phyloP scores from a whole-genome alignment of 2,329 filamentous ascomycete genomes.

The Pseudocercospora eumusae region DNA sequence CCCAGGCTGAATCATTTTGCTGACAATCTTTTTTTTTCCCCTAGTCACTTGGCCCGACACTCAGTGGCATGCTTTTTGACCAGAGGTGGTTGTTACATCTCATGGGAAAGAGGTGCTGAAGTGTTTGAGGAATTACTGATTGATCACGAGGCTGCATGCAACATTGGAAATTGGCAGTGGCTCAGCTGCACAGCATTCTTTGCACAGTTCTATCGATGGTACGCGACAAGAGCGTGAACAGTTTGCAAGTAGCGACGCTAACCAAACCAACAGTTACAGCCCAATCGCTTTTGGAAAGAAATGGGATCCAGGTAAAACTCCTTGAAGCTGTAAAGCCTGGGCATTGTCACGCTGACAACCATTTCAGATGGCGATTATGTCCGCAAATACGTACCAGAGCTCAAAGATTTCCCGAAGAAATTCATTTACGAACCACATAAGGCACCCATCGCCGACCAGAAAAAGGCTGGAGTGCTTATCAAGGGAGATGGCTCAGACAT shows the following conservation, averaged over 20 bases:
- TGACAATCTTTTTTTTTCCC: not conserved
- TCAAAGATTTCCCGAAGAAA: constrained; percentile 59
- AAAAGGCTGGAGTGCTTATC: constrained; percentile 65
- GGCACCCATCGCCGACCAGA: constrained; percentile 67
- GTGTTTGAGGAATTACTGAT: constrained; percentile 76
- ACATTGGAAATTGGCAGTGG: constrained; percentile 79
- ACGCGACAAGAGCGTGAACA: constrained; percentile 39
- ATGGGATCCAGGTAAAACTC: constrained; percentile 60
- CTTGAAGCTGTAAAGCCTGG: not conserved
- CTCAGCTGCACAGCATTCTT: constrained; percentile 74
- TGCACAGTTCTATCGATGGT: constrained; percentile 69
- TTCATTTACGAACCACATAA: constrained; percentile 82
- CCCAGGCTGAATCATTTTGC: not conserved
- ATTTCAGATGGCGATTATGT: constrained; percentile 60
- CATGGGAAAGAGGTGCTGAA: constrained; percentile 76
- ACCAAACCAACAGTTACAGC: constrained; percentile 35
- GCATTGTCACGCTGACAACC: not conserved
- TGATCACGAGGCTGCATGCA: constrained; percentile 73
- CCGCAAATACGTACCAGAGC: constrained; percentile 60
- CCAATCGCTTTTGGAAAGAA: constrained; percentile 73
- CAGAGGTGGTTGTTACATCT: constrained; percentile 73
- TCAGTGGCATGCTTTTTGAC: constrained; percentile 81
- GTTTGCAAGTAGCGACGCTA: not conserved
- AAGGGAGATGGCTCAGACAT: constrained; percentile 52
- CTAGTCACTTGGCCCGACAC: constrained; percentile 58